These are phyloP conservation scores for Daldinia bambusicola DNA, from an alignment of 495 filamentous ascomycete species.

Conservation along the genomic window DNA sequence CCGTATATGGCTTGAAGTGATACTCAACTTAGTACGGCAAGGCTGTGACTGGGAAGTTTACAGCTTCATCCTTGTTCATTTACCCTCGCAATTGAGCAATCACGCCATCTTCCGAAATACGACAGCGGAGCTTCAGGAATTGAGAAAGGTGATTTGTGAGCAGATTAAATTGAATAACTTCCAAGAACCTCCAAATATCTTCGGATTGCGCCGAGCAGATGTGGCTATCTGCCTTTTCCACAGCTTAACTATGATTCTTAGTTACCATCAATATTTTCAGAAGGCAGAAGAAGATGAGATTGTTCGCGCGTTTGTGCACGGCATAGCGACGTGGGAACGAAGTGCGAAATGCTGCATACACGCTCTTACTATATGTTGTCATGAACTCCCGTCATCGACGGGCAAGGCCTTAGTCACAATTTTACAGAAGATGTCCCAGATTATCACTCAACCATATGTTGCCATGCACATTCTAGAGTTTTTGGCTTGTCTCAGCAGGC, in stretches of 20 bases:
- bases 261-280: conserved; percentile 85
- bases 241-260: conserved; percentile 81
- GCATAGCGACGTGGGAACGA: conserved; percentile 84
- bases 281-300: conserved; percentile 90
- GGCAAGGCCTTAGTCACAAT: conserved; percentile 84
- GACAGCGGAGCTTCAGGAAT: conserved; percentile 74
- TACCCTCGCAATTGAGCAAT: conserved; percentile 90
- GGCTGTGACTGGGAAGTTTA: conserved; percentile 94
- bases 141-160: conserved; percentile 82
- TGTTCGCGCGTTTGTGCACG: conserved; percentile 82
- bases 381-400: conserved; percentile 86
- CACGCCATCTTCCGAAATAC: conserved; percentile 82
- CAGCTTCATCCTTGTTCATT: conserved; percentile 85
- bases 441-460: conserved; percentile 90
- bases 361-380: conserved; percentile 90
- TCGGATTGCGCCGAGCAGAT: conserved; percentile 85
- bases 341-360: conserved; percentile 93
- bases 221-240: conserved; percentile 90
- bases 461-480: conserved; percentile 97
- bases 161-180: conserved; percentile 79
- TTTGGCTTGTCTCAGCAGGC: conserved; percentile 81
- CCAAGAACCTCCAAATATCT: conserved; percentile 75
- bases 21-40: conserved; percentile 77
- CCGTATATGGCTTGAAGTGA: conserved; percentile 76
- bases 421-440: conserved; percentile 89